phyloP scores from a whole-genome alignment of 306 rosid genomes.

The Glycyrrhiza uralensis region DNA sequence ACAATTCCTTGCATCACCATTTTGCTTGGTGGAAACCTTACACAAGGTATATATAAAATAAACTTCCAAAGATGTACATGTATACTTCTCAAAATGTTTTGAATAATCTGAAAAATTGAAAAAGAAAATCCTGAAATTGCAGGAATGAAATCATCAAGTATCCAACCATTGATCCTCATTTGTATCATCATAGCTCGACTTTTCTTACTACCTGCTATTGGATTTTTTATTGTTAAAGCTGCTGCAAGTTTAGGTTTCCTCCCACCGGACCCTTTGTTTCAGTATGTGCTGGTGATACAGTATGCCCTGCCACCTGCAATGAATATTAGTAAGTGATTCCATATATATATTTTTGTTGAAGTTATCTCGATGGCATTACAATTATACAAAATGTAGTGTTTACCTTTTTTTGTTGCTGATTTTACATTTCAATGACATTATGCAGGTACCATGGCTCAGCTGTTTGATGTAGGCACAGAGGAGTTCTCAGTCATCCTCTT shows the following conservation, averaged over 20 bases:
- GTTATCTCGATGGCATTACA: neutral
- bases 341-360: neutral
- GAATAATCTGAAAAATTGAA: neutral
- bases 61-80: neutral
- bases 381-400: neutral
- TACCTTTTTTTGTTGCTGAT: neutral
- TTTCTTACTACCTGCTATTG: slow-evolving; percentile 51
- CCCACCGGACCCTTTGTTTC: slow-evolving; percentile 63
- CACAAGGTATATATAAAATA: slow-evolving; percentile 43
- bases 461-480: slow-evolving; percentile 75
- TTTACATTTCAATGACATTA: neutral
- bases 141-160: slow-evolving; percentile 53
- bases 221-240: slow-evolving; percentile 47
- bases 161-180: slow-evolving; percentile 29
- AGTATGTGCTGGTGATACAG: slow-evolving; percentile 62
- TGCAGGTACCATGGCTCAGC: slow-evolving; percentile 78
- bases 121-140: neutral
- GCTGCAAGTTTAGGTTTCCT: slow-evolving; percentile 54
- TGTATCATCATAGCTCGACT: slow-evolving; percentile 37
- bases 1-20: slow-evolving; percentile 78
- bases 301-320: slow-evolving; percentile 83
- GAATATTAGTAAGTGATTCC: slow-evolving; percentile 53
- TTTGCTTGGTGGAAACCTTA: slow-evolving; percentile 75
- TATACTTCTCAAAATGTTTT: neutral
- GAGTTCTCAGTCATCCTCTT: slow-evolving; percentile 74